Percentiles rank a stretch among this genome's conserved stretches.
phyloP scores from a whole-genome alignment of 2,329 filamentous ascomycete species.

The Neofusicoccum ribis region DNA sequence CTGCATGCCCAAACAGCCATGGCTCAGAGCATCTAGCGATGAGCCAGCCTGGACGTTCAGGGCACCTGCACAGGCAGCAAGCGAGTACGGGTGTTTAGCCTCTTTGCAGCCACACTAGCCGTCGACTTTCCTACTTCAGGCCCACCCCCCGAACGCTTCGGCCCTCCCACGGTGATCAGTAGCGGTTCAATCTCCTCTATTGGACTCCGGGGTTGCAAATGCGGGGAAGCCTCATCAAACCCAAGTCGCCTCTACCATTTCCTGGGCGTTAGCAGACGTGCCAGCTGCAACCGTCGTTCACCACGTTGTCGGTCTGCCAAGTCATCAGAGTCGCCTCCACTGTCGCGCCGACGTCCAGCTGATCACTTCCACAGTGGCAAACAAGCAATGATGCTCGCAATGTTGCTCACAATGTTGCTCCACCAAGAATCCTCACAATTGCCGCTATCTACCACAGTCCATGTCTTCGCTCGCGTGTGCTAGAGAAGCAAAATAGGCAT shows the following conservation, averaged over 20 bases:
- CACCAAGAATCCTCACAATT: no score
- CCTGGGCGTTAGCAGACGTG: neutral
- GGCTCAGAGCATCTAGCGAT: slow-evolving; percentile 2
- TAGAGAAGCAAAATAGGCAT: neutral
- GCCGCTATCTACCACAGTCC: neutral
- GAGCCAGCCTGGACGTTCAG: neutral
- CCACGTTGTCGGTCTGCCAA: neutral
- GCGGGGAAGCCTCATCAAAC: slow-evolving; percentile 17
- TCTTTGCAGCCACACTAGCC: neutral
- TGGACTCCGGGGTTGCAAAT: slow-evolving; percentile 11
- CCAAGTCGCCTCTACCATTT: neutral
- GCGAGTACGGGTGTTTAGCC: slow-evolving; percentile 4
- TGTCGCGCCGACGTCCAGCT: neutral
- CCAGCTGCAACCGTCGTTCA: neutral
- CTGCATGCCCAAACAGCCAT: neutral
- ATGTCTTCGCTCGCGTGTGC: neutral
- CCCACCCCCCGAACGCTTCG: slow-evolving; percentile 1
- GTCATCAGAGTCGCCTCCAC: neutral
- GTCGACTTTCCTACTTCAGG: slow-evolving; percentile 1
- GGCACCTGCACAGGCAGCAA: neutral
- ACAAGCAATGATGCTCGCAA: no score
- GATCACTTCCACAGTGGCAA: neutral
- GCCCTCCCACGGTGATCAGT: neutral
- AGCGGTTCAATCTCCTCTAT: neutral
- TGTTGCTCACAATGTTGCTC: no score